Evolutionary conservation across 768 basidiomycete species (phyloP), one percentile per base, ranked within the genome.

Genomic region (Leccinum imitatum): DNA sequence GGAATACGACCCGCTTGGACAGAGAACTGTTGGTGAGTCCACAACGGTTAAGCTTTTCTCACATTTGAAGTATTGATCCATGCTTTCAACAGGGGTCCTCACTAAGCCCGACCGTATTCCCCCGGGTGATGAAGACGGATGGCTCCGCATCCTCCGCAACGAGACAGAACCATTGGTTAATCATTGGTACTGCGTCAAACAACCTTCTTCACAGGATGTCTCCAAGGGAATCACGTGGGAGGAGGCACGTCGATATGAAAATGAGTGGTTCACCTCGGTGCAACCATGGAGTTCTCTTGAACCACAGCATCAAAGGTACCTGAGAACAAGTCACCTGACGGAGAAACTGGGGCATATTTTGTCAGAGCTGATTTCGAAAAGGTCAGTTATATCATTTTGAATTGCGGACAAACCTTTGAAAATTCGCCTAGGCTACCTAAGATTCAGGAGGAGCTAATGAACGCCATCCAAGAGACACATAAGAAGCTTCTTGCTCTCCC

Each of bases 41-140:
- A 6, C 65, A 6, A 19, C 27, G 79, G 81, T 84, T 8, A 81
- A 86, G 0, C 59, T 82, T 39, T 84, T 46, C 82, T 81, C 0
- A 80, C 85, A 0, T 77, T 83, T 7, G 3, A 41, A 31, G 1
- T 14, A 33, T 41, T 5, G 6, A 63, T 15, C 9, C 10, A 23
- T 13, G 2, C 1, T 41, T n/a, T 23, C 13, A 10, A 35, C 23
- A 69, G 67, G 67, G 14, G 67, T 69, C 17, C 77, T 90, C 19
- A 92, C 89, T 0, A 91, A 92, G 62, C 87, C 87, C 0, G 89
- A 89, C 63, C 82, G 86, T 8, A 88, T 73, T 30, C 65, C 65
- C 3, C 1, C 25, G 0, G 71, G 75, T n/a, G 63, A 69, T 5
- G 68, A 67, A 58, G 25, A n/a, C 0, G 9, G 41, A 11, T 91